These are phyloP conservation scores for Peltaster fructicola DNA, from an alignment of 2,329 filamentous ascomycete species.

Conservation along the genomic window DNA sequence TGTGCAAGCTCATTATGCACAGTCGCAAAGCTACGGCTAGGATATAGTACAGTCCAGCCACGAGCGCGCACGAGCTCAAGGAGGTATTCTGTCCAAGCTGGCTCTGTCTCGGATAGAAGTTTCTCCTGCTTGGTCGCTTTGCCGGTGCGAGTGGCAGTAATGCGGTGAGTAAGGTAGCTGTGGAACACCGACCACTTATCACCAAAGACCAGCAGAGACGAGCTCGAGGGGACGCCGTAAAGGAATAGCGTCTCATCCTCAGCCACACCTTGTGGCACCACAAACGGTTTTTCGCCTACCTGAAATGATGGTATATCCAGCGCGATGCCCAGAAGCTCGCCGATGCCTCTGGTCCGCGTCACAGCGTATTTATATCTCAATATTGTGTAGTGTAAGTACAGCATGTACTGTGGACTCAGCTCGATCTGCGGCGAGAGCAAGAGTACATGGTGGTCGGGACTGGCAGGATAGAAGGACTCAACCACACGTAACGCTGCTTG, in stretches of 20 bases:
- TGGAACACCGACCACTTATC: conserved; percentile 79
- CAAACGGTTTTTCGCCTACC: conserved; percentile 41
- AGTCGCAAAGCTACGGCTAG: conserved; percentile 46
- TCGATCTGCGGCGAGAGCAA: conserved; percentile 68
- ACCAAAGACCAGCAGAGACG: conserved; percentile 67
- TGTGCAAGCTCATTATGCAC: conserved; percentile 61
- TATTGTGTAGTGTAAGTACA: conserved; percentile 65
- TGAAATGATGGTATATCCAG: conserved; percentile 55
- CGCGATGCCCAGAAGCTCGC: conserved; percentile 57
- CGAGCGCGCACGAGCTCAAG: conserved; percentile 58
- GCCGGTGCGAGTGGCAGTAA: conserved; percentile 23
- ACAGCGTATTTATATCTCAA: conserved; percentile 62
- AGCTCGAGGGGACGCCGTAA: conserved; percentile 70
- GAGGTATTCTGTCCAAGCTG: conserved; percentile 63
- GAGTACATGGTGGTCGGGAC: conserved; percentile 58
- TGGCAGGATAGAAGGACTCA: conserved; percentile 71
- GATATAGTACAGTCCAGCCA: conserved; percentile 68
- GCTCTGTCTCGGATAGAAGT: conserved; percentile 47
- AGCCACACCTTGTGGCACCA: conserved; percentile 22
- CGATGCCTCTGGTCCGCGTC: conserved; percentile 26
- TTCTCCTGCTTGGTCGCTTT: conserved; percentile 25
- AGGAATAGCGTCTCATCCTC: conserved; percentile 35
- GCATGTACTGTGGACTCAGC: conserved; percentile 63
- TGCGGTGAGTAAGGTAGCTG: conserved; percentile 50
- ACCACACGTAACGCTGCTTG: conserved; percentile 60